Conservation (phyloP, 441 rosid genomes). For the Pelargonium hybrid region DNA sequence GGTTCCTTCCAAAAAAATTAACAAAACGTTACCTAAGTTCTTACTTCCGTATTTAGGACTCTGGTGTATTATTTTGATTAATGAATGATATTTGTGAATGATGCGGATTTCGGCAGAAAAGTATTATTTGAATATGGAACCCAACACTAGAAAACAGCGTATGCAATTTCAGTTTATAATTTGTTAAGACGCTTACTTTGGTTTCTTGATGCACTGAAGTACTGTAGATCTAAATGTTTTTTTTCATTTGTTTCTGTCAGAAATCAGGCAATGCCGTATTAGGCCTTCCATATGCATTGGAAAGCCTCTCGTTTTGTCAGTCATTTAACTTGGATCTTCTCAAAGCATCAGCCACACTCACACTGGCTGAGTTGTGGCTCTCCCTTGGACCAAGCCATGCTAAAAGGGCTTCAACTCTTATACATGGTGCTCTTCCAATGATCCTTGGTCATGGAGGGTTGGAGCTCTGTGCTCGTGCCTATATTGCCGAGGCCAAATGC, state of each 20-base stretch:
- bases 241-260: slow-evolving; percentile 34
- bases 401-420: slow-evolving; percentile 61
- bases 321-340: slow-evolving; percentile 95
- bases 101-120: too few species aligned
- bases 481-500: slow-evolving; percentile 82
- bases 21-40: too few species aligned
- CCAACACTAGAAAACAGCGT: too few species aligned
- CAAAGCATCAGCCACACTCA: slow-evolving; percentile 83
- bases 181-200: not conserved
- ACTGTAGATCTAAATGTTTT: not conserved
- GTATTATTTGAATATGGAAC: too few species aligned
- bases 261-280: slow-evolving; percentile 91
- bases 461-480: slow-evolving; percentile 87
- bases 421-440: slow-evolving; percentile 72
- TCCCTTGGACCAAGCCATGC: slow-evolving; percentile 75
- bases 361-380: slow-evolving; percentile 89
- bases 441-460: slow-evolving; percentile 94
- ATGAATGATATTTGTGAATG: too few species aligned
- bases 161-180: too few species aligned
- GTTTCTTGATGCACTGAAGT: not conserved
- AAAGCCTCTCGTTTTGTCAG: slow-evolving; percentile 91
- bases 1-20: too few species aligned
- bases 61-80: too few species aligned
- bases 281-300: slow-evolving; percentile 89
- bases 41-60: too few species aligned